These are phyloP conservation scores for Nannochloropsis granulata DNA, from an alignment of 108 stramenopile genomes.

Conservation along the genomic window DNA sequence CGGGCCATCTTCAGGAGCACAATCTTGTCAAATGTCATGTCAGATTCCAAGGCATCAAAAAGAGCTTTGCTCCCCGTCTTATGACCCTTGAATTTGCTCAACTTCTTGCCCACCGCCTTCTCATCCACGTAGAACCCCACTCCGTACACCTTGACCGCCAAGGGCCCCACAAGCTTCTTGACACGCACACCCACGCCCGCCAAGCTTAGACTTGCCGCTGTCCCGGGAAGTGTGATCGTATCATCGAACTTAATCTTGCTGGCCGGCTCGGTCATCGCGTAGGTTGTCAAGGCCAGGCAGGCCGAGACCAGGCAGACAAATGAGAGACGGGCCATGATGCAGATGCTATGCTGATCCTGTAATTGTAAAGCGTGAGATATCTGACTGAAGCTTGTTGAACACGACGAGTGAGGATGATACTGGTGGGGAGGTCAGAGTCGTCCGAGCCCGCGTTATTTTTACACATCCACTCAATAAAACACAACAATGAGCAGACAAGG, in stretches of 20 bases:
- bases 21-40: not conserved
- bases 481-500: too few species aligned
- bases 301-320: not conserved
- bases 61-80: not conserved
- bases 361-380: too few species aligned
- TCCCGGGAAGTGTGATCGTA: constrained; percentile 12
- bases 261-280: not conserved
- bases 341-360: not conserved
- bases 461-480: too few species aligned
- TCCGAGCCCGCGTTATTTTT: too few species aligned
- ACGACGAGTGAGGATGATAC: too few species aligned
- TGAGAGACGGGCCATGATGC: not conserved
- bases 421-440: too few species aligned
- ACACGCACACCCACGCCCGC: constrained; percentile 35
- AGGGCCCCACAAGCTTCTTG: constrained; percentile 36
- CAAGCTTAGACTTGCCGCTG: not conserved
- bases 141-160: constrained; percentile 36
- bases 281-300: not conserved
- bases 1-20: constrained; percentile 38
- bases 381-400: too few species aligned
- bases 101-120: constrained; percentile 5
- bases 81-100: constrained; percentile 12
- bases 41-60: not conserved
- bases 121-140: constrained; percentile 35
- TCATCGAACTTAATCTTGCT: constrained; percentile 19